Evolutionary conservation across 345 rosid species (phyloP).

Genomic region (Acer negundo): DNA sequence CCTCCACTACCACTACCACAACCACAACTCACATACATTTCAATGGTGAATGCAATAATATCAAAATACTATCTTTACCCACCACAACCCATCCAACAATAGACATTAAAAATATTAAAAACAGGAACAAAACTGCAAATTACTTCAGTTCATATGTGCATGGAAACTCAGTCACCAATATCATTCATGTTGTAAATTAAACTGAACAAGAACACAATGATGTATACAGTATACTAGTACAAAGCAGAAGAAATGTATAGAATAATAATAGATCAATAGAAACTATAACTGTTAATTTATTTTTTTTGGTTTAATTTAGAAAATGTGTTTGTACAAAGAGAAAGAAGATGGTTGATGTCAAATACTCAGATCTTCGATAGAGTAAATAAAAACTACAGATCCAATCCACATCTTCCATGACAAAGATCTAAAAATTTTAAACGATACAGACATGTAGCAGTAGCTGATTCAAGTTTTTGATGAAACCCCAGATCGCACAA

Average conservation of each 20-base stretch:
- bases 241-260: background rate
- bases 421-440: conserved; percentile 19
- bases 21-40: background rate
- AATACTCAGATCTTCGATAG: conserved; percentile 16
- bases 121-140: background rate
- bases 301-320: conserved; percentile 5
- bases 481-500: conserved; percentile 22
- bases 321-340: conserved; percentile 23
- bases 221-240: too few species aligned
- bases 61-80: background rate
- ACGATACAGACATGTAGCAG: conserved; percentile 17
- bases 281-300: background rate
- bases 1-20: background rate
- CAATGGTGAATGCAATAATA: background rate
- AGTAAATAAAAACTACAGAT: conserved; percentile 8
- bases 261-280: background rate
- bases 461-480: conserved; percentile 4
- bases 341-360: conserved; percentile 5
- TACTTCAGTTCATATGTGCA: background rate
- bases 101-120: too few species aligned
- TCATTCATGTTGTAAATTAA: too few species aligned
- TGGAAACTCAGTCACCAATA: background rate
- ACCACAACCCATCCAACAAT: background rate
- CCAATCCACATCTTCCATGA: conserved; percentile 19
- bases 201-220: too few species aligned